Evolutionary conservation across 176 grass and related monocot genomes (phyloP).

Genomic region (Rhipidocladum racemiflorum): DNA sequence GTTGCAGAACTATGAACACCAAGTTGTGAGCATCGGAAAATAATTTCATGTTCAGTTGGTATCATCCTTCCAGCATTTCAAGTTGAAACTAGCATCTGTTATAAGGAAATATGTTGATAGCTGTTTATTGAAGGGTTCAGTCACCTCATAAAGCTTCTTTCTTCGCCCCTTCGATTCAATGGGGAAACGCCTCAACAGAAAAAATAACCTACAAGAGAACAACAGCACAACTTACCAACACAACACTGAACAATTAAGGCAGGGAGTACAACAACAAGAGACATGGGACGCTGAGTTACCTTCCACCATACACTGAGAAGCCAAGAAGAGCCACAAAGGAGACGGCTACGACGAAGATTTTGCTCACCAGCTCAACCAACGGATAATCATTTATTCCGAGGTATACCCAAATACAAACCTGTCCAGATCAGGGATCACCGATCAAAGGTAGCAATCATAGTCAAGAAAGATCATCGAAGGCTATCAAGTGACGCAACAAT

Average conservation of each 20-base stretch:
- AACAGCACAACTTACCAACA: not conserved
- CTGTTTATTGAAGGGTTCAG: not conserved
- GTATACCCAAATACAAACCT: slow-evolving; percentile 94
- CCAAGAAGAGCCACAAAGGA: slow-evolving; percentile 87
- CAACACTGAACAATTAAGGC: not conserved
- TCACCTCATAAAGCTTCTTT: slow-evolving; percentile 97
- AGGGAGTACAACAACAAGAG: slow-evolving; percentile 20
- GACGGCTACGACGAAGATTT: slow-evolving; percentile 74
- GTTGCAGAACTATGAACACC: not conserved
- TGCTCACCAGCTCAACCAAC: slow-evolving; percentile 58
- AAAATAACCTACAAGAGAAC: slow-evolving; percentile 60
- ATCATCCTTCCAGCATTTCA: not conserved
- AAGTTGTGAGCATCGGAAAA: not conserved
- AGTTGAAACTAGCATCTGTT: not conserved
- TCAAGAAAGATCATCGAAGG: not conserved
- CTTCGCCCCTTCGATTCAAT: slow-evolving; percentile 90
- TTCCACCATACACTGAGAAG: slow-evolving; percentile 88
- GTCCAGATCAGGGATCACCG: slow-evolving; percentile 26
- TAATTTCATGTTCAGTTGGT: not conserved
- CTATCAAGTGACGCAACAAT: no score
- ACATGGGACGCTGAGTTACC: slow-evolving; percentile 35
- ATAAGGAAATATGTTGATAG: not conserved
- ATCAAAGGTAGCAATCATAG: slow-evolving; percentile 18
- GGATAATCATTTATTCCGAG: slow-evolving; percentile 70
- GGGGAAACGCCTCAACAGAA: slow-evolving; percentile 88